Evolutionary conservation across 345 rosid genomes (phyloP), one percentile per base, ranked within the genome.

Genomic region (Citrus inodora): DNA sequence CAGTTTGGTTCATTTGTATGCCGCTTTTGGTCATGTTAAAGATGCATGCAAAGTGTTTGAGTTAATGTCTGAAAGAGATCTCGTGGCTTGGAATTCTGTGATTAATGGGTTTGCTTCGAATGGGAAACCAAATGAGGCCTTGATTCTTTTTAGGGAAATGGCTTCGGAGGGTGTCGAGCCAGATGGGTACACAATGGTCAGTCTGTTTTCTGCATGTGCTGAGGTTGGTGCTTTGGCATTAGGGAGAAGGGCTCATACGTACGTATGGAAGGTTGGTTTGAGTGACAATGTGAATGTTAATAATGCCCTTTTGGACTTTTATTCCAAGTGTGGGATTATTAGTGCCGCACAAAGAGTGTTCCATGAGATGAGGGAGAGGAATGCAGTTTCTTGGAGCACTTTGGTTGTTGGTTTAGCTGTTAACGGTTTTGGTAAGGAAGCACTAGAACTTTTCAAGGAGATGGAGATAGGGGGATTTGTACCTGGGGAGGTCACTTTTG

Each of bases 51-150:
- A 89, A 80, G 22, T 90, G 94, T 94, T 94, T 74, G 93, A 84
- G 17, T 27, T 79, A 85, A 92, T 94, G 92, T 48, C 76, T 46
- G 82, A 79, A 2, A 92, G 89, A 79, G 98, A 95, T 81, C 63
- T 86, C 14, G 97, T 95, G n/a, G 88, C 98, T 70, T 95, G 98
- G 98, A 95, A 95, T 83, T 89, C 97, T 62, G 90, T 93, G 71
- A 93, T 95, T 79, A 90, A 91, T 80, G 98, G 94, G 76, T 91
- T 91, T 83, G 92, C 89, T 9, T 84, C 87, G 56, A 95, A 93
- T 42, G 93, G 98, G 64, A 85, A 73, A 77, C 90, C 93, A 40
- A 80, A 81, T 51, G 94, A 92, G 75, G 98, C 94, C 56, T 82
- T 95, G 56, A 55, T 40, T 10, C 87, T 92, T 67, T 92, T 84